Base-by-base conservation (phyloP, 2,329 filamentous ascomycete genomes). In the Zymoseptoria pseudotritici region DNA sequence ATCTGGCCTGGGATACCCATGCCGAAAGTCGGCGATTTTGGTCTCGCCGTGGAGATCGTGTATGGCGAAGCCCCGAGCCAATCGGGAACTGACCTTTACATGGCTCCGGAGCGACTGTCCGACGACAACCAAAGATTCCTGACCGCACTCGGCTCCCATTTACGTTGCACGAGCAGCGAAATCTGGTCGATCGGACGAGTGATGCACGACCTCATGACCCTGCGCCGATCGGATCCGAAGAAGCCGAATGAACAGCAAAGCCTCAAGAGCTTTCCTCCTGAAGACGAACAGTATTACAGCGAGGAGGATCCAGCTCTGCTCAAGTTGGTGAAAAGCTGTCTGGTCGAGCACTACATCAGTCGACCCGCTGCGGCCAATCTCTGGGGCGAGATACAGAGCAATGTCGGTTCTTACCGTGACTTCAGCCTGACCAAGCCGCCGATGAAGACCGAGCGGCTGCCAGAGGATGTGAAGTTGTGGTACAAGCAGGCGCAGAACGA, bases 21-120 rank as follows among this genome's bases (percentile, higher is more conserved):
- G n/a, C 31, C 69, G 17, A 56, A 68, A 13, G 62, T 71, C 4
- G 66, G 60, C 9, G 68, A 71, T 56, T 67, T 69, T 22, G 69
- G 66, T 17, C 53, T 63, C 22, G 42, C 62, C 0, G 42, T 46
- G 2, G 36, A 55, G 1, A 42, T 60, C n/a, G 61, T 54, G 13
- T 11, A 26, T 2, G 22, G 57, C 4, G 57, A 42, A n/a, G 52
- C 46, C 36, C 3, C n/a, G 3, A 63, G 64, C 6, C 31, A 60
- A 20, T 5, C 22, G 9, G 66, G 66, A 0, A 70, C 67, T 0
- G n/a, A 31, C 0, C 60, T 50, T 11, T 67, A 64, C 50, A 24
- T 31, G 8, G 56, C 65, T 9, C 54, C 63, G 2, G 60, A 66
- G 31, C 31, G 31, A 17, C 13, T 10, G 31, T 11, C 13, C 13